Conservation (phyloP, 2,329 filamentous ascomycete genomes). For the Colletotrichum agaves region DNA sequence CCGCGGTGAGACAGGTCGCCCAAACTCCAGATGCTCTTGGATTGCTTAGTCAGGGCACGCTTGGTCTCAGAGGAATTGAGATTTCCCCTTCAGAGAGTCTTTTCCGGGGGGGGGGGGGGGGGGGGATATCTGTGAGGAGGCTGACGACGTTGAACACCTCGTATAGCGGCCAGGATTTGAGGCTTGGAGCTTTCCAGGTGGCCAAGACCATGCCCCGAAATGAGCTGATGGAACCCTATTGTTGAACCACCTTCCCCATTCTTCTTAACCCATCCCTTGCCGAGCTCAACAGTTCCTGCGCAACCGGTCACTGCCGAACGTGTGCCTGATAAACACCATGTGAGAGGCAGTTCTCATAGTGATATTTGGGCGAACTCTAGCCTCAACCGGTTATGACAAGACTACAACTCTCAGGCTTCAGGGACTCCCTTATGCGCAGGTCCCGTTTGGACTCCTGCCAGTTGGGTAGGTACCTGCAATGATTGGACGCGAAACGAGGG, state of each 20-base stretch:
- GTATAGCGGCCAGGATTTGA: neutral
- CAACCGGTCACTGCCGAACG: conserved; percentile 25
- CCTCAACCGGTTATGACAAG: too few species aligned
- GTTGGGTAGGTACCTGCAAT: too few species aligned
- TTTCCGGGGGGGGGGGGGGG: too few species aligned
- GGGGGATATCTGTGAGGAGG: too few species aligned
- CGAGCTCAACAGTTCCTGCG: conserved; percentile 19
- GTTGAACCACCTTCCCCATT: conserved; percentile 25
- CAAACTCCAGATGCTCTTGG: conserved; percentile 45
- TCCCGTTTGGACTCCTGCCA: too few species aligned
- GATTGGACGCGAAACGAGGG: too few species aligned
- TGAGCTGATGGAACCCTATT: conserved; percentile 25
- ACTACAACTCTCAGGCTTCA: too few species aligned
- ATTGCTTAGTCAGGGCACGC: conserved; percentile 38
- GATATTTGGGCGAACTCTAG: too few species aligned
- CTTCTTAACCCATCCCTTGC: conserved; percentile 18
- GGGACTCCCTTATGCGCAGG: too few species aligned
- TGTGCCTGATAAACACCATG: neutral
- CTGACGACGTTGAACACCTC: neutral
- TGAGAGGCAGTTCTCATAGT: too few species aligned
- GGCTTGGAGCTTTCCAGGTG: neutral
- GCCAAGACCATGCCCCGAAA: conserved; percentile 28
- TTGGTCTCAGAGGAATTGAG: neutral
- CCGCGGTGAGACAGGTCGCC: conserved; percentile 53
- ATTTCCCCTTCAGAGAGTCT: too few species aligned